A percentile compares a stretch with the other conserved stretches of the same genome.
phyloP scores from a whole-genome alignment of 345 rosid genomes.

The Camelina laxa region DNA sequence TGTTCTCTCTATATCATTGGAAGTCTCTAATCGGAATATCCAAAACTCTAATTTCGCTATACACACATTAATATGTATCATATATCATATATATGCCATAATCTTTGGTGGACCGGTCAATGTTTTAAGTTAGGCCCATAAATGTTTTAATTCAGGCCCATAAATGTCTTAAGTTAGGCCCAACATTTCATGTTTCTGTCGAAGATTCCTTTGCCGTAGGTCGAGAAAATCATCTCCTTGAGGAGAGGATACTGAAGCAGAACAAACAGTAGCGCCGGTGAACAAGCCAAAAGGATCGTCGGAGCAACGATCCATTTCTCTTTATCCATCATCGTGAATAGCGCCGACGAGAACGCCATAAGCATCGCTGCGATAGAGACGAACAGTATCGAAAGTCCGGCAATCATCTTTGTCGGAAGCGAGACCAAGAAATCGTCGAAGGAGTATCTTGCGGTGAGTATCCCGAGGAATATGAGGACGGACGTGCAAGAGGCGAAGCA shows the following conservation, averaged over 20 bases:
- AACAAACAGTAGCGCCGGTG: constrained; percentile 42
- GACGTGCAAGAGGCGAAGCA: constrained; percentile 43
- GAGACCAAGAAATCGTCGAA: constrained; percentile 42
- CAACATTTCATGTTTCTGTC: constrained; percentile 40
- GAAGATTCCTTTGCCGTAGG: constrained; percentile 45
- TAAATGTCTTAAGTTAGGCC: neutral
- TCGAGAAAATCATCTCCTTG: constrained; percentile 35
- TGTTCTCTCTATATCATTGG: too few relatives aligned
- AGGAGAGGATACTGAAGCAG: constrained; percentile 46
- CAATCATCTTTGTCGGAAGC: constrained; percentile 43
- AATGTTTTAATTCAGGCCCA: too few relatives aligned
- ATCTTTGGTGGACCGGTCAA: too few relatives aligned
- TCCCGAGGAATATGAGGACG: constrained; percentile 40
- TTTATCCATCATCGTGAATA: constrained; percentile 25
- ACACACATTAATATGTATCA: too few relatives aligned
- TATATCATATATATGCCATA: too few relatives aligned
- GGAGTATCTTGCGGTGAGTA: constrained; percentile 46
- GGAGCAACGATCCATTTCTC: constrained; percentile 37
- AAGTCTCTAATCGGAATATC: too few relatives aligned
- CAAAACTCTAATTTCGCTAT: too few relatives aligned
- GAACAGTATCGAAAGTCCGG: constrained; percentile 44
- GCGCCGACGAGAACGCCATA: constrained; percentile 42
- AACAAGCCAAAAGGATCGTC: constrained; percentile 36
- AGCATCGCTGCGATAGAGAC: constrained; percentile 47
- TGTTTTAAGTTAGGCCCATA: too few relatives aligned